phyloP scores from a whole-genome alignment of 257 asterid species.

The Buddleja alternifolia region DNA sequence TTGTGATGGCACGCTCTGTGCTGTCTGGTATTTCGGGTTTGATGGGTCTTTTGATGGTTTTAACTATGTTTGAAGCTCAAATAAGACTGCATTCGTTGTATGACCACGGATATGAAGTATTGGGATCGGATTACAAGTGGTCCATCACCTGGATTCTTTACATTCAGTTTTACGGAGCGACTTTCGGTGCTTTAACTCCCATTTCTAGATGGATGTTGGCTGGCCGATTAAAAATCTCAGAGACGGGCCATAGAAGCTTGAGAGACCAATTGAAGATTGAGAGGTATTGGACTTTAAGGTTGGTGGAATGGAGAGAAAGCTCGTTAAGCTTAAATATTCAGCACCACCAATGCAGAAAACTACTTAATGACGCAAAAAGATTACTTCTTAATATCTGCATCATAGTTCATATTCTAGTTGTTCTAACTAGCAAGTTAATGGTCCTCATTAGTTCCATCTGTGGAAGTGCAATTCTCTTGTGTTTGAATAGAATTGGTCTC shows the following conservation, averaged over 20 bases:
- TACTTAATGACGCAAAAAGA: constrained; percentile 27
- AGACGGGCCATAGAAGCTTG: background rate
- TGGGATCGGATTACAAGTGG: constrained; percentile 20
- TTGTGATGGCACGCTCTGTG: constrained; percentile 34
- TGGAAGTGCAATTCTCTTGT: constrained; percentile 1
- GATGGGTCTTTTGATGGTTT: background rate
- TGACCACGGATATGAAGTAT: background rate
- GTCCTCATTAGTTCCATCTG: constrained; percentile 10
- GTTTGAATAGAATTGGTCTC: no score
- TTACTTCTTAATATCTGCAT: constrained; percentile 33
- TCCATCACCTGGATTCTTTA: constrained; percentile 34
- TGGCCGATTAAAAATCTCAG: constrained; percentile 20
- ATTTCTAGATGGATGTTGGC: constrained; percentile 36
- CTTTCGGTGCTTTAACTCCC: no score
- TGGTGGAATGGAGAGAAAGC: constrained; percentile 48
- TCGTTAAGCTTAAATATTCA: constrained; percentile 26
- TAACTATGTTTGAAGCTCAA: background rate
- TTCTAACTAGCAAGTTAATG: constrained; percentile 31
- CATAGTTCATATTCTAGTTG: constrained; percentile 34
- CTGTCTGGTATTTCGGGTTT: constrained; percentile 1
- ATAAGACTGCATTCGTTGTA: background rate
- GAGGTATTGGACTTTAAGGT: constrained; percentile 34
- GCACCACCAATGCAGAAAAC: constrained; percentile 24
- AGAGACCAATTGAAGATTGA: constrained; percentile 25
- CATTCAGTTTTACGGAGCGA: constrained; percentile 33